These are phyloP conservation scores for Escallonia herrerae DNA, from an alignment of 129 eudicot species.

Conservation along the genomic window DNA sequence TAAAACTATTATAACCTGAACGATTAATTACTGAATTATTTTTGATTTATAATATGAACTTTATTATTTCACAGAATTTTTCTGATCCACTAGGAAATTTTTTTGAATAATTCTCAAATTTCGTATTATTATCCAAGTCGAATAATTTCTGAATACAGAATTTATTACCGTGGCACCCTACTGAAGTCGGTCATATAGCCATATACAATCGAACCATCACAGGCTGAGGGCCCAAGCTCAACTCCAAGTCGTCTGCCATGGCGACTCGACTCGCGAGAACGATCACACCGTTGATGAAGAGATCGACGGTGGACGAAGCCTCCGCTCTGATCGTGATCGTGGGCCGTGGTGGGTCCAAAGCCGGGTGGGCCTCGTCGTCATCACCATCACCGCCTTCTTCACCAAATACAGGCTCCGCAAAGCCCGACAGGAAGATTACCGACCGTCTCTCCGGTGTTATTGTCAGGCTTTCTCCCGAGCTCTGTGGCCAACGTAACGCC, in stretches of 20 bases:
- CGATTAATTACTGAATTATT: too few species aligned
- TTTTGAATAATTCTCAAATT: too few species aligned
- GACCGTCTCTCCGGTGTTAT: slow-evolving; percentile 84
- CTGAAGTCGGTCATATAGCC: too few species aligned
- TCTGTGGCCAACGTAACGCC: slow-evolving; percentile 85
- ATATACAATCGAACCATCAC: too few species aligned
- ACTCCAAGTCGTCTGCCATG: slow-evolving; percentile 13
- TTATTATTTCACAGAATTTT: too few species aligned
- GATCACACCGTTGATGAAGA: slow-evolving; percentile 5
- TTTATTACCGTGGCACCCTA: too few species aligned
- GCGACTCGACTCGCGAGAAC: slow-evolving; percentile 22
- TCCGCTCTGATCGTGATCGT: slow-evolving; percentile 5
- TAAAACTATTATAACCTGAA: too few species aligned
- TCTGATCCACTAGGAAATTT: too few species aligned
- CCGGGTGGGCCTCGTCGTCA: slow-evolving; percentile 29
- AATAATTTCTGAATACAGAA: too few species aligned
- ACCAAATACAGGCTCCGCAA: slow-evolving; percentile 9
- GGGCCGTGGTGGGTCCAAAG: slow-evolving; percentile 4
- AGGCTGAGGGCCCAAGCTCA: neutral
- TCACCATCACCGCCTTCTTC: slow-evolving; percentile 24
- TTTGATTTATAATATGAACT: too few species aligned
- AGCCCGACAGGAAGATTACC: slow-evolving; percentile 26
- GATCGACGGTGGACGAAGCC: slow-evolving; percentile 7
- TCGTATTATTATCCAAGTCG: too few species aligned
- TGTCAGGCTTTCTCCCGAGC: slow-evolving; percentile 84